These are phyloP conservation scores for Geotrichum aggregatum DNA, from an alignment of 1,139 yeast genomes.

Conservation along the genomic window DNA sequence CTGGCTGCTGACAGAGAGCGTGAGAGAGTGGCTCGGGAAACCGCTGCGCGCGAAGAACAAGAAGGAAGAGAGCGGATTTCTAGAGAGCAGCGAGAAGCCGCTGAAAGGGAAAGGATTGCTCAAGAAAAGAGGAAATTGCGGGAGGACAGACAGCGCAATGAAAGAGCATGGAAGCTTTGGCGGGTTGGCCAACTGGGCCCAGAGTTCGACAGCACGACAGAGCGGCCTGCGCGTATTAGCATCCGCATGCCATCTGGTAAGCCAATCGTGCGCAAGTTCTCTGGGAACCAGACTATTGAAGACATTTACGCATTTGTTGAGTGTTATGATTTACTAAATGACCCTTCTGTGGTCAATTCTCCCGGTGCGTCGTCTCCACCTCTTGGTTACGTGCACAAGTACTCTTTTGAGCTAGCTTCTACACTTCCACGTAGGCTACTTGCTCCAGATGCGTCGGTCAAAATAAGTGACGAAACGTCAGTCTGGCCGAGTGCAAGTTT, in stretches of 20 bases:
- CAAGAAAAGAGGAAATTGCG: constrained; percentile 21
- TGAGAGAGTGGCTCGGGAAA: constrained; percentile 40
- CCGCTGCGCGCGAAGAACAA: constrained; percentile 30
- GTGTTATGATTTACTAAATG: constrained; percentile 32
- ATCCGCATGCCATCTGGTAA: constrained; percentile 58
- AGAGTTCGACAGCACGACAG: constrained; percentile 20
- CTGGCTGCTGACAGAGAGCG: constrained; percentile 53
- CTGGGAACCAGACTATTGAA: constrained; percentile 46
- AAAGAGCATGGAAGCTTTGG: constrained; percentile 32
- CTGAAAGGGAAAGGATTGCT: constrained; percentile 12
- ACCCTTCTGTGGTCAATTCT: constrained; percentile 13
- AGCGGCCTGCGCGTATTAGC: constrained; percentile 40
- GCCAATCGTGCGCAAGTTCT: constrained; percentile 55
- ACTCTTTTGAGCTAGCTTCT: constrained; percentile 47
- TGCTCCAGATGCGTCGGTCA: constrained; percentile 30
- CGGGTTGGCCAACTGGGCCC: constrained; percentile 24
- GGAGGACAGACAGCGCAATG: constrained; percentile 21
- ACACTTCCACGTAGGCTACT: constrained; percentile 55
- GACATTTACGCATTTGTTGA: constrained; percentile 68
- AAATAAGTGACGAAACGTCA: constrained; percentile 43
- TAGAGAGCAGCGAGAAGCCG: constrained; percentile 23
- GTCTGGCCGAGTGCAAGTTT: constrained; percentile 62
- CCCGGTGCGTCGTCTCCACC: constrained; percentile 36
- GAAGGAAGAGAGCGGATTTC: constrained; percentile 34
- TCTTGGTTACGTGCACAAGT: constrained; percentile 43